Evolutionary conservation across 495 filamentous ascomycete species (phyloP).

Genomic region (Penicillium robsamsonii): DNA sequence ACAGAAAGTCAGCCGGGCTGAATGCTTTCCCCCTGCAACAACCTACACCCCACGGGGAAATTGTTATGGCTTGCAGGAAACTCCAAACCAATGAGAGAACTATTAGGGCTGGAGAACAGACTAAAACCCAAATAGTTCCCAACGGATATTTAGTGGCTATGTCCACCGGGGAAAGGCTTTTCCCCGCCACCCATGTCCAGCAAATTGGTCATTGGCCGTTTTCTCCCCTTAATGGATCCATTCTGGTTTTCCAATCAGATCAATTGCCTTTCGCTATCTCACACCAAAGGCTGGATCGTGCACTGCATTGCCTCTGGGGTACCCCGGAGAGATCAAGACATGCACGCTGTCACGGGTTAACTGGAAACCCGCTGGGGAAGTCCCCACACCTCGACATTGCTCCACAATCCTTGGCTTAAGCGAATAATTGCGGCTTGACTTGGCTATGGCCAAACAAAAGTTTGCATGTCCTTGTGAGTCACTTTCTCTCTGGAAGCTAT

Average conservation of each 20-base stretch:
- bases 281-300: conserved; percentile 2
- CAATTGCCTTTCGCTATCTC: not conserved
- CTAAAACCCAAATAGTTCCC: too few relatives aligned
- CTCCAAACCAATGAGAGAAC: conserved; percentile 9
- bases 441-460: conserved; percentile 1
- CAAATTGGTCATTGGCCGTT: conserved; percentile 12
- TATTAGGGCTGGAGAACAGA: too few relatives aligned
- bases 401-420: conserved; percentile 11
- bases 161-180: conserved; percentile 25
- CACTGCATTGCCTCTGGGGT: conserved; percentile 5
- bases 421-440: conserved; percentile 4
- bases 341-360: conserved; percentile 3
- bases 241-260: conserved; percentile 13
- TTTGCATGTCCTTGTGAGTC: conserved; percentile 3
- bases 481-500: not conserved
- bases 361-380: conserved; percentile 3
- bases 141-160: not conserved
- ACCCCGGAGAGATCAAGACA: conserved; percentile 12
- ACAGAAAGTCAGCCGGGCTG: conserved; percentile 21
- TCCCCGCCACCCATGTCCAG: conserved; percentile 20
- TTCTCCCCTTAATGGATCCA: conserved; percentile 12
- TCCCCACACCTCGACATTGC: conserved; percentile 19
- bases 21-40: conserved; percentile 27
- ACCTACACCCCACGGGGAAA: conserved; percentile 24
- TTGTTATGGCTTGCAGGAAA: not conserved